phyloP scores from a whole-genome alignment of 2,329 filamentous ascomycete species.

The Penicillium sp. region DNA sequence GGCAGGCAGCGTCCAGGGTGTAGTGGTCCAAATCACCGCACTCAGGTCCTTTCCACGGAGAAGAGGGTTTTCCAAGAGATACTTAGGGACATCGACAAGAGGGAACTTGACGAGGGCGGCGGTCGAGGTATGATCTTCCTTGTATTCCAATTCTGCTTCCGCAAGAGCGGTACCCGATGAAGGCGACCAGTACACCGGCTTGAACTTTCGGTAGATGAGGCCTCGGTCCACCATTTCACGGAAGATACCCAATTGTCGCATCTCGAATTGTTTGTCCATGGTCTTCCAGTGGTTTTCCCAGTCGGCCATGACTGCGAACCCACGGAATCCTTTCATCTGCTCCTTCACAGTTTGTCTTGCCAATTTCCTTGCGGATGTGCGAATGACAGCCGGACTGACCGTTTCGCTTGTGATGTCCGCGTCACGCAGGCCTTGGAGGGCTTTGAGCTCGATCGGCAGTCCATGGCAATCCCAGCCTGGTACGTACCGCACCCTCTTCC shows the following conservation, averaged over 20 bases:
- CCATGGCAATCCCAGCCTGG: conserved; percentile 98
- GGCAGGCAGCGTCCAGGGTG: conserved; percentile 90
- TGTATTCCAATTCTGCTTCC: conserved; percentile 58
- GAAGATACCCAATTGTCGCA: conserved; percentile 53
- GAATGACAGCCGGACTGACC: conserved; percentile 41
- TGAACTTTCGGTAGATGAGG: conserved; percentile 53
- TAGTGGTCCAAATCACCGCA: conserved; percentile 97
- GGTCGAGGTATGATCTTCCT: conserved; percentile 51
- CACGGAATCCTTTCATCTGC: conserved; percentile 52
- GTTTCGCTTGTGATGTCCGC: conserved; percentile 21
- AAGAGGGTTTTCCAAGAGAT: conserved; percentile 35
- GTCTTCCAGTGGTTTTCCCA: conserved; percentile 57
- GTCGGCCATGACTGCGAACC: conserved; percentile 57
- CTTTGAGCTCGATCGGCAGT: conserved; percentile 92
- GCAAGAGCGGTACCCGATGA: conserved; percentile 57
- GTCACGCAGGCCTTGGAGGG: conserved; percentile 54
- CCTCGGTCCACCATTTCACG: conserved; percentile 54
- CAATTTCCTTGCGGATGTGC: conserved; percentile 47
- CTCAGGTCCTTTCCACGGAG: conserved; percentile 49
- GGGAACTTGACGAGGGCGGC: conserved; percentile 67
- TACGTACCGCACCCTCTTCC: conserved; percentile 66
- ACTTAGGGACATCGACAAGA: conserved; percentile 44
- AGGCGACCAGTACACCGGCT: conserved; percentile 59
- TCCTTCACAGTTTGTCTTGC: conserved; percentile 49
- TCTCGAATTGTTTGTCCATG: conserved; percentile 54